These are phyloP conservation scores for Gautieria morchelliformis DNA, from an alignment of 768 basidiomycete species.

Conservation along the genomic window DNA sequence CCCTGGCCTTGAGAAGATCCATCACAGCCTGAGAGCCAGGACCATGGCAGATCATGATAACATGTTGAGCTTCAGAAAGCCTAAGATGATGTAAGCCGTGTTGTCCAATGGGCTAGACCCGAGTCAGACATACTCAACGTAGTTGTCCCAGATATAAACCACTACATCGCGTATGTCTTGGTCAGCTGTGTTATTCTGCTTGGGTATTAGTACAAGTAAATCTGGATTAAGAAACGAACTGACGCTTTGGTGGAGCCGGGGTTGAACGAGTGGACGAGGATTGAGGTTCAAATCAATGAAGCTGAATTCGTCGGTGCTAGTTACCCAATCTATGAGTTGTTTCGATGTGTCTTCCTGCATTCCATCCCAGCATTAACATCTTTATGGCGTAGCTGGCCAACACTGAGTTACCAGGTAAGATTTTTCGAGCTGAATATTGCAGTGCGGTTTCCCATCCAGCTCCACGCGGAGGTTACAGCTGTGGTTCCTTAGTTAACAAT, in stretches of 20 bases:
- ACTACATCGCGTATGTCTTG: conserved; percentile 11
- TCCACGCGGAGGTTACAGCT: conserved; percentile 88
- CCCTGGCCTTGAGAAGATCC: conserved; percentile 59
- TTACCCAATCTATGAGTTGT: conserved; percentile 70
- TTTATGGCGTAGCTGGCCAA: background rate
- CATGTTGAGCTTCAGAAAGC: conserved; percentile 57
- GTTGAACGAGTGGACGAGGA: conserved; percentile 36
- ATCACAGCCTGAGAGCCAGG: conserved; percentile 71
- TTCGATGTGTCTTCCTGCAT: conserved; percentile 78
- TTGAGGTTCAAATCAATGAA: conserved; percentile 78
- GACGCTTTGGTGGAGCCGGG: conserved; percentile 26
- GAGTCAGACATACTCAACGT: conserved; percentile 61
- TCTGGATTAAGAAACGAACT: conserved; percentile 19
- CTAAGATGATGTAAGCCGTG: conserved; percentile 28
- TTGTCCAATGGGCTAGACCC: background rate
- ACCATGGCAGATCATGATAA: conserved; percentile 84
- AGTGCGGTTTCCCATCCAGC: conserved; percentile 60
- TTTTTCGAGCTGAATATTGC: conserved; percentile 67
- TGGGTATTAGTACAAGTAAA: background rate
- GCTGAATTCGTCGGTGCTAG: conserved; percentile 44
- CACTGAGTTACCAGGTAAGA: conserved; percentile 63
- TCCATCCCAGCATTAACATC: background rate
- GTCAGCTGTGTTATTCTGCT: background rate
- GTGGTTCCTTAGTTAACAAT: conserved; percentile 1
- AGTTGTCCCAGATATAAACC: conserved; percentile 90